These are phyloP conservation scores for Neckera pumila DNA, from an alignment of 225 moss, liverwort and hornwort genomes.

Conservation along the genomic window DNA sequence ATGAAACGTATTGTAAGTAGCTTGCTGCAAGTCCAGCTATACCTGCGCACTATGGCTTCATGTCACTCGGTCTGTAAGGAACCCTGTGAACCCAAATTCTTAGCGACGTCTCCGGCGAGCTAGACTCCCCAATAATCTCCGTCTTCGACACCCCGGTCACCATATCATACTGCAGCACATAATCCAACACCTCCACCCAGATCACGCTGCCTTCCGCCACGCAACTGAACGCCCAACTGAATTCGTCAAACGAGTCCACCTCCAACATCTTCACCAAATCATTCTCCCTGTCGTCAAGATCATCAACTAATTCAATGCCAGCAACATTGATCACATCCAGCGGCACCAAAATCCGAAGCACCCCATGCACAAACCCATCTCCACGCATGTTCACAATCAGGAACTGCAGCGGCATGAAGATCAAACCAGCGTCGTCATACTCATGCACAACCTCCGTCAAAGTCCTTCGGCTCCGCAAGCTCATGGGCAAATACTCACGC, in stretches of 20 bases:
- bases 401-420: not conserved
- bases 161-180: not conserved
- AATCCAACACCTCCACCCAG: not conserved
- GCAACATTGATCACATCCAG: rapidly evolving
- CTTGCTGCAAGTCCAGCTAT: not conserved
- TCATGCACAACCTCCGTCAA: not conserved
- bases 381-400: not conserved
- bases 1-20: not conserved
- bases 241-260: rapidly evolving
- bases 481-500: not conserved
- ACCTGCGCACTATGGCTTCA: not conserved
- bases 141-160: not conserved
- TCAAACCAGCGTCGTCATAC: not conserved
- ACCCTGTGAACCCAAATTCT: rapidly evolving
- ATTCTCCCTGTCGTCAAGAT: too few relatives aligned
- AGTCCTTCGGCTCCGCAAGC: not conserved
- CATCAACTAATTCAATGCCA: too few relatives aligned
- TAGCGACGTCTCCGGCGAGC: rapidly evolving
- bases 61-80: not conserved
- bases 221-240: not conserved
- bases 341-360: not conserved
- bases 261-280: not conserved
- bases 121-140: too few relatives aligned
- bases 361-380: not conserved
- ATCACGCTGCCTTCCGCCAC: not conserved